Evolutionary conservation across 2,329 filamentous ascomycete species (phyloP), one percentile per base, ranked within the genome.

Genomic region (Ambrosiella beaveri): DNA sequence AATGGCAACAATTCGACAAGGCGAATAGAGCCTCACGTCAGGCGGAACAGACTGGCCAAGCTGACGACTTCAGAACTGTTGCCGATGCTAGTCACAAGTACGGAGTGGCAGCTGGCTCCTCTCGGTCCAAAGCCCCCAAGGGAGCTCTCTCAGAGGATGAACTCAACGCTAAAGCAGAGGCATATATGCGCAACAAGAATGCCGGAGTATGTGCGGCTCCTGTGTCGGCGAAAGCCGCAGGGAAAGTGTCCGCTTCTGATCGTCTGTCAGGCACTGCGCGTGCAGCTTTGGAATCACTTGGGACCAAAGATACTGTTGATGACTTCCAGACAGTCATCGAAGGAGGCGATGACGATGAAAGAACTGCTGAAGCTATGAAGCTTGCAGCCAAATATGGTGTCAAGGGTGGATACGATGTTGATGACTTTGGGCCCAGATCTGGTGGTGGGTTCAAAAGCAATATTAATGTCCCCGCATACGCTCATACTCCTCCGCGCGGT

Each of bases 1-100:
- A 54, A 36, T 40, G 39, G 39, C 15, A 41, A n/a, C 37, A 54
- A 41, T 41, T 41, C 9, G 15, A 40, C 9, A 12, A n/a, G 9
- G 13, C 38, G n/a, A 54, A 41, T 27, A 27, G 41, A 17, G 15
- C 52, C 15, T 27, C 52, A 13, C 45, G 55, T 12, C 36, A 44
- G 19, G 37, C 44, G 19, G 15, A 13, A n/a, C 39, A 38, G 9
- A 15, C 7, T 13, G 13, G 35, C 12, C 17, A 39, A 4, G 7
- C 45, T 7, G 45, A 55, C 17, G 57, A 56, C 52, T 59, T 58
- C 15, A 8, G 27, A 12, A 58, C 57, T 12, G 39, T 58, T 9
- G 39, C 41, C 13, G 52, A 54, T 19, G 57, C 52, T 13, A 55
- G 58, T 47, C 58, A 59, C 38, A 59, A 50, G 36, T 55, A 59